Percentiles rank a stretch among this genome's conserved stretches.
Evolutionary conservation across 1,284 basidiomycete species (phyloP).

Genomic region (Waitea zeae): DNA sequence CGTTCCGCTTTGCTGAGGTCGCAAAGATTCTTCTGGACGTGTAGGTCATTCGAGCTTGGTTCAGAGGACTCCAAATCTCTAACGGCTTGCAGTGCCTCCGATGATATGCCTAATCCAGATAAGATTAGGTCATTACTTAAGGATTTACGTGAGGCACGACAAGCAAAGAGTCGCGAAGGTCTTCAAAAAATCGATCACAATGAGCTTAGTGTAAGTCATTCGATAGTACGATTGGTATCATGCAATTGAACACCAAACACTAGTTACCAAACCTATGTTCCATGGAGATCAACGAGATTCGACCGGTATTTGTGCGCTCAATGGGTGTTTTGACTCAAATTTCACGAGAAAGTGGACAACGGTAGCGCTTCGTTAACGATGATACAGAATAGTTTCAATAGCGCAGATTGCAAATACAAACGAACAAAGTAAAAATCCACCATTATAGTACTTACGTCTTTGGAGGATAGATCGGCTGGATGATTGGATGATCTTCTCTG

Average conservation of each 20-base stretch:
- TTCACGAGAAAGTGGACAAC: too few species aligned
- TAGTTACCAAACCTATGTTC: constrained; percentile 78
- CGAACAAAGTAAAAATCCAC: too few species aligned
- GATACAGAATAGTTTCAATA: too few species aligned
- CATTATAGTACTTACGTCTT: too few species aligned
- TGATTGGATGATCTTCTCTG: too few species aligned
- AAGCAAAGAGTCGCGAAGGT: constrained; percentile 84
- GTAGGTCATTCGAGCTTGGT: constrained; percentile 29
- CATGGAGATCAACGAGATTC: constrained; percentile 86
- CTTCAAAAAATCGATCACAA: constrained; percentile 55
- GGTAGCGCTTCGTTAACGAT: too few species aligned
- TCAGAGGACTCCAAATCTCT: neutral
- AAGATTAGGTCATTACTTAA: constrained; percentile 75
- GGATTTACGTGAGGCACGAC: constrained; percentile 86
- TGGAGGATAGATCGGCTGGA: too few species aligned
- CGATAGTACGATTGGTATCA: too few species aligned
- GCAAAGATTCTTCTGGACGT: constrained; percentile 81
- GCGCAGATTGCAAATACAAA: too few species aligned
- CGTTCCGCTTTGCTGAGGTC: constrained; percentile 79
- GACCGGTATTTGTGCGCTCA: constrained; percentile 74
- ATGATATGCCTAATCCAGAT: constrained; percentile 75
- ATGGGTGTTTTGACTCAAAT: constrained; percentile 53
- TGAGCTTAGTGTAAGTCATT: constrained; percentile 52
- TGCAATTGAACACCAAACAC: too few species aligned
- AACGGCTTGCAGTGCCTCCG: constrained; percentile 49